Conservation (phyloP, 768 basidiomycete genomes). For the Pleurotus tuoliensis region DNA sequence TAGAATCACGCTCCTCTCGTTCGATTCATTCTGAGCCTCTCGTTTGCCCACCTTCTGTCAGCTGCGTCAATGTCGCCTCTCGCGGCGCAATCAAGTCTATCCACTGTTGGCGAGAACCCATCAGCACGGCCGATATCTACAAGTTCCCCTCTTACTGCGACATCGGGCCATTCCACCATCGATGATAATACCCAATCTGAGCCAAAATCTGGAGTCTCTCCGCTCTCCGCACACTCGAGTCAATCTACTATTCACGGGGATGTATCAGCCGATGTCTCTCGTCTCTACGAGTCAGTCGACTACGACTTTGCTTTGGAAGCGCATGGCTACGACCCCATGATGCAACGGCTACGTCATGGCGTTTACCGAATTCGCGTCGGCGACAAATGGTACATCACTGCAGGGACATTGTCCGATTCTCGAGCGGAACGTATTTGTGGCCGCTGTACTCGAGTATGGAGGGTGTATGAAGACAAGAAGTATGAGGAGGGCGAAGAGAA, state of each 20-base stretch:
- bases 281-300: background rate
- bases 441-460: slow-evolving; percentile 11
- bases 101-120: no score
- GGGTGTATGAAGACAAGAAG: background rate
- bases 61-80: background rate
- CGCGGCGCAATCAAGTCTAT: no score
- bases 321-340: slow-evolving; percentile 14
- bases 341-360: background rate
- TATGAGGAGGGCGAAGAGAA: background rate
- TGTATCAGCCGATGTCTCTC: no score
- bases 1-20: background rate
- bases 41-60: slow-evolving; percentile 5
- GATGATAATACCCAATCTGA: no score
- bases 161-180: no score
- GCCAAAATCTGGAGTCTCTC: no score
- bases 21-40: slow-evolving; percentile 3
- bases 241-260: no score
- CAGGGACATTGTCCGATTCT: slow-evolving; percentile 1
- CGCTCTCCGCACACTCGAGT: no score
- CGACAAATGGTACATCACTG: slow-evolving; percentile 2
- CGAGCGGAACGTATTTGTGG: background rate
- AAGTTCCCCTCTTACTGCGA: no score
- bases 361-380: slow-evolving; percentile 8
- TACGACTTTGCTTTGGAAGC: background rate
- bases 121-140: no score